phyloP scores from a whole-genome alignment of 75 land plant genomes.

The Pseudotsuga menziesii region DNA sequence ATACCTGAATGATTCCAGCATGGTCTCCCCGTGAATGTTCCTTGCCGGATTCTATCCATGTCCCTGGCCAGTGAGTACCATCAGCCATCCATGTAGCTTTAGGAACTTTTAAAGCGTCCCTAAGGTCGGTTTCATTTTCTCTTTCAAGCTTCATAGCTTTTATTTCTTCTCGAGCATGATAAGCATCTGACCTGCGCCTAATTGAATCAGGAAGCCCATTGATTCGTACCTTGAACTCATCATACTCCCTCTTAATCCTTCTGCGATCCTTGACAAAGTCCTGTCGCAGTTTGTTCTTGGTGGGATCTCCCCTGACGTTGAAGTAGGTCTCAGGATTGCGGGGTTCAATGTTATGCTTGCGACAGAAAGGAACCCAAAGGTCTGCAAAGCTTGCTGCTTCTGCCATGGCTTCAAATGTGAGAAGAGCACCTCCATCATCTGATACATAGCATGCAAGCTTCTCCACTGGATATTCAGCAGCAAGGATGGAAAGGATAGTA shows the following conservation, averaged over 20 bases:
- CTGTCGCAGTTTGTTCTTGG: slow-evolving; percentile 39
- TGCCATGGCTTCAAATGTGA: slow-evolving; percentile 86
- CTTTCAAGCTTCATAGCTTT: slow-evolving; percentile 21
- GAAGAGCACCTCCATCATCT: slow-evolving; percentile 83
- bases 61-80: slow-evolving; percentile 55
- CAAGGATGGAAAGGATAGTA: slow-evolving; percentile 77
- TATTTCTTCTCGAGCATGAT: slow-evolving; percentile 53
- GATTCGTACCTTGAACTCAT: slow-evolving; percentile 65
- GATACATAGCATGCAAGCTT: slow-evolving; percentile 75
- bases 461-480: slow-evolving; percentile 82
- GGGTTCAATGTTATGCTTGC: slow-evolving; percentile 56
- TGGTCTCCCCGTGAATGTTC: slow-evolving; percentile 34
- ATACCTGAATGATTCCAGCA: slow-evolving; percentile 43
- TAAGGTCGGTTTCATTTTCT: slow-evolving; percentile 9
- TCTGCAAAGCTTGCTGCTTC: slow-evolving; percentile 74
- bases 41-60: slow-evolving; percentile 15
- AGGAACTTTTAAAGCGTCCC: slow-evolving; percentile 26
- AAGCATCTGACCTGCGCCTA: slow-evolving; percentile 59
- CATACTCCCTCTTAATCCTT: slow-evolving; percentile 58
- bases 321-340: slow-evolving; percentile 65
- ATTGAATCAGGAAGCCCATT: slow-evolving; percentile 64
- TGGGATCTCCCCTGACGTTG: slow-evolving; percentile 41
- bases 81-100: slow-evolving; percentile 63
- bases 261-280: slow-evolving; percentile 69
- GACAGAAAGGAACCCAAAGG: slow-evolving; percentile 71